A percentile compares a stretch with the other conserved stretches of the same genome.
Evolutionary conservation across 305 asterid species (phyloP).

Genomic region (Fraxinus xanthoxyloides): DNA sequence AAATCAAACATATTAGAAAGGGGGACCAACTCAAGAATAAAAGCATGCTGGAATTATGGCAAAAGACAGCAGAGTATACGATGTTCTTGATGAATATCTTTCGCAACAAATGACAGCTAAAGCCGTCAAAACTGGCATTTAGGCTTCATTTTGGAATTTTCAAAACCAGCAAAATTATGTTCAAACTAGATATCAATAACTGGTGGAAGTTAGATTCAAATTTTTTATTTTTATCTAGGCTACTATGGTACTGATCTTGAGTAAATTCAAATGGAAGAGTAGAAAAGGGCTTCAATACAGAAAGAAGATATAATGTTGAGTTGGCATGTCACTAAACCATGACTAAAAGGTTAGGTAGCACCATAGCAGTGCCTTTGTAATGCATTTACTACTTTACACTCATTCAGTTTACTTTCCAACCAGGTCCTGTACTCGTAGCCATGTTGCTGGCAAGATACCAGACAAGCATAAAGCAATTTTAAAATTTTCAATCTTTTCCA

Average conservation of each 20-base stretch:
- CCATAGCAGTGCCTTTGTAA: neutral
- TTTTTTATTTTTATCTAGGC: neutral
- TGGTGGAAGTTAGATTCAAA: neutral
- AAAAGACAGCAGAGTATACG: neutral
- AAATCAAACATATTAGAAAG: conserved; percentile 9
- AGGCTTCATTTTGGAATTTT: neutral
- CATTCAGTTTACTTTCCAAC: neutral
- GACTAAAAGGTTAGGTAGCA: neutral
- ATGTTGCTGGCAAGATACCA: neutral
- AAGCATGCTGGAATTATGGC: conserved; percentile 2
- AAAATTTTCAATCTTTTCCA: neutral
- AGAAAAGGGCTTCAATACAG: neutral
- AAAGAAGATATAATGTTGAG: neutral
- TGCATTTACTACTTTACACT: neutral
- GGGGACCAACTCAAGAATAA: neutral
- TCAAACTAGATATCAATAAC: neutral
- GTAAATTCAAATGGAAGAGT: neutral
- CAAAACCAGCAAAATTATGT: neutral
- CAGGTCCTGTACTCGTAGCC: neutral
- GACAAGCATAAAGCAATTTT: neutral
- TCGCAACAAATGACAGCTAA: neutral
- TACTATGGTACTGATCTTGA: neutral
- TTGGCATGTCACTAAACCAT: neutral
- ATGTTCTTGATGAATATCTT: neutral
- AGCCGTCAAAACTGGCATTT: neutral